Base-by-base conservation (phyloP, 345 rosid species). In the Eucalyptus paniculata region DNA sequence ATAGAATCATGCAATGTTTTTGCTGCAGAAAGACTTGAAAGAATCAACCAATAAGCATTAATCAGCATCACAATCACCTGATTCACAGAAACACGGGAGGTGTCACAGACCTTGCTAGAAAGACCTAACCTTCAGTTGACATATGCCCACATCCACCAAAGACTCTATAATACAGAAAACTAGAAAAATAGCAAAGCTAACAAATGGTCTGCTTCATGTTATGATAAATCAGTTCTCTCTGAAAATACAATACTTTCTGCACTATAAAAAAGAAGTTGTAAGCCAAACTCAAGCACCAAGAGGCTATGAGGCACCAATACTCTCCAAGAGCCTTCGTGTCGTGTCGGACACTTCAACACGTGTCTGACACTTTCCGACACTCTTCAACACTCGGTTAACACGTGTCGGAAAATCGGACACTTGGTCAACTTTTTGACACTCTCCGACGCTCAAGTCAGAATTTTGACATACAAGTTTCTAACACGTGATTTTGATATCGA, bases 11-110 rank as follows among this genome's bases (percentile, higher is more conserved):
- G 99, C 92, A 98, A 91, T 88, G 91, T 95, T 92, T 90, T 98
- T 88, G 99, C 97, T 4, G 99, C 99, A 92, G 89, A 93, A 86
- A 98, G 94, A 93, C 99, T 96, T 72, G 97, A 94, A 50, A 92
- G 92, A 90, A 98, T 95, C 93, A 97, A 91, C 98, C 98, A 97
- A 90, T 93, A 98, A 7, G 99, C 95, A 92, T 97, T 98, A 18
- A 91, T 86, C 50, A 98, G 94, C 6, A 95, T 95, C 91, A 96
- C 96, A 65, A 89, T 90, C 89, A 98, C 98, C 99, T 98, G 91
- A 87, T 91, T 88, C 60, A 87, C 91, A 45, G 87, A 89, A 90
- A 86, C 44, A 47, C 51, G 18, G 80, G 56, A 50, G 82, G 30
- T n/a, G n/a, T 44, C 51, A 51, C 9, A 24, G 37, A 69, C 34